Conservation (phyloP, 176 grass and related monocot genomes). For the Raddia distichophylla region DNA sequence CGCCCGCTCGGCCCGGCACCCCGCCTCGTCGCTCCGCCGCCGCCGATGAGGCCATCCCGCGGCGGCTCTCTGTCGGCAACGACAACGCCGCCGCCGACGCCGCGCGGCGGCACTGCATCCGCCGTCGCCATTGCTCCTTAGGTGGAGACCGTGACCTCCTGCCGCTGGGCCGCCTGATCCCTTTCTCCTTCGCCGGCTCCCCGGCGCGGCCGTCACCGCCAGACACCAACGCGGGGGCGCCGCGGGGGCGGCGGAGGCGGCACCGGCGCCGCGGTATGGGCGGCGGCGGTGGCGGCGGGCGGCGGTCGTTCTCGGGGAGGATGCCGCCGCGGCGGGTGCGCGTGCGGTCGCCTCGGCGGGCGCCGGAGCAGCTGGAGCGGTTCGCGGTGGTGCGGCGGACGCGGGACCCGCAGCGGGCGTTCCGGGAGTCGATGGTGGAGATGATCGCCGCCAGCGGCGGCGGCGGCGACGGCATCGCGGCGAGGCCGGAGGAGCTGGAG, state of each 20-base stretch:
- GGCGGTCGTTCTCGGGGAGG: slow-evolving; percentile 48
- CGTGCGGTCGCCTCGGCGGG: slow-evolving; percentile 45
- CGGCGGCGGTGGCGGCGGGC: slow-evolving; percentile 2
- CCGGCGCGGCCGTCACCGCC: slow-evolving; percentile 6
- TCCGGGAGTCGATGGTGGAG: slow-evolving; percentile 83
- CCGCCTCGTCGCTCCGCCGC: neutral
- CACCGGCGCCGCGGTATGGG: neutral
- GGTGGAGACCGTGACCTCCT: slow-evolving; percentile 53
- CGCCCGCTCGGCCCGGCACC: neutral
- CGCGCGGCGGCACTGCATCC: neutral
- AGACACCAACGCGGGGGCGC: slow-evolving; percentile 5
- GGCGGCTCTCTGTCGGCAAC: slow-evolving; percentile 54
- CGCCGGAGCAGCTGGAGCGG: slow-evolving; percentile 41
- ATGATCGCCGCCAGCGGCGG: slow-evolving; percentile 65
- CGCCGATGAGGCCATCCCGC: neutral
- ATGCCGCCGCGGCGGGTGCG: slow-evolving; percentile 27
- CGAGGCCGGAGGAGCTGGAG: slow-evolving; percentile 72
- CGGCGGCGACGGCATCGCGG: slow-evolving; percentile 26
- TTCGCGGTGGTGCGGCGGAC: slow-evolving; percentile 80
- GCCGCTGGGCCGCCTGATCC: slow-evolving; percentile 55
- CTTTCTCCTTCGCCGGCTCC: slow-evolving; percentile 52
- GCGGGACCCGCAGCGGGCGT: slow-evolving; percentile 71
- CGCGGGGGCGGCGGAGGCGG: neutral
- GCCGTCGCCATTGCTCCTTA: slow-evolving; percentile 43
- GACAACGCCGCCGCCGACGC: slow-evolving; percentile 33